Evolutionary conservation across 2,329 filamentous ascomycete species (phyloP).

Genomic region (Fusarium phyllophilum): DNA sequence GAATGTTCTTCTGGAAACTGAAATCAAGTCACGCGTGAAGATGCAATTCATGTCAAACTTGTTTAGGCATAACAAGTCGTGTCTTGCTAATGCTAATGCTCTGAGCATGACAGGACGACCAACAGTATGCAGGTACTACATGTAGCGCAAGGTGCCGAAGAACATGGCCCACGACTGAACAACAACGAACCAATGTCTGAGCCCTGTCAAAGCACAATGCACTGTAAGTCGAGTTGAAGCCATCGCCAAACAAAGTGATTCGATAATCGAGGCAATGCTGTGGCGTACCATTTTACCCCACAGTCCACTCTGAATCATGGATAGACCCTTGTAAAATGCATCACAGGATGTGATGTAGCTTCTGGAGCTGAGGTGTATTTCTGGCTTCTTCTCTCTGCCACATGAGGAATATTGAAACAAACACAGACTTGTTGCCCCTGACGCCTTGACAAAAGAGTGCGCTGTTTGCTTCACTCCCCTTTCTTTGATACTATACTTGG

Average conservation of each 20-base stretch:
- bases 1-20: slow-evolving; percentile 10
- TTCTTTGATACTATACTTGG: neutral
- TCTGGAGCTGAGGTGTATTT: slow-evolving; percentile 21
- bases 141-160: neutral
- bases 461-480: neutral
- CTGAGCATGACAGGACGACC: neutral
- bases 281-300: slow-evolving; percentile 37
- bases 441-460: slow-evolving; percentile 1
- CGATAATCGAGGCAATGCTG: slow-evolving; percentile 32
- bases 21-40: neutral
- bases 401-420: slow-evolving; percentile 4
- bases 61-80: neutral
- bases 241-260: slow-evolving; percentile 27
- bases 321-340: slow-evolving; percentile 17
- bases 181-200: neutral
- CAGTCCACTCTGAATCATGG: slow-evolving; percentile 19
- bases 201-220: neutral
- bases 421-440: neutral
- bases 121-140: slow-evolving; percentile 32
- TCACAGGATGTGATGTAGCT: slow-evolving; percentile 33
- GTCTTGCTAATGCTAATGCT: neutral
- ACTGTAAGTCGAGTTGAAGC: slow-evolving; percentile 12
- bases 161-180: neutral
- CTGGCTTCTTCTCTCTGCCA: slow-evolving; percentile 19
- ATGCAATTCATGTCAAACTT: neutral